phyloP scores from a whole-genome alignment of 2,329 filamentous ascomycete genomes.

The Calonectria pseudoreteaudii region DNA sequence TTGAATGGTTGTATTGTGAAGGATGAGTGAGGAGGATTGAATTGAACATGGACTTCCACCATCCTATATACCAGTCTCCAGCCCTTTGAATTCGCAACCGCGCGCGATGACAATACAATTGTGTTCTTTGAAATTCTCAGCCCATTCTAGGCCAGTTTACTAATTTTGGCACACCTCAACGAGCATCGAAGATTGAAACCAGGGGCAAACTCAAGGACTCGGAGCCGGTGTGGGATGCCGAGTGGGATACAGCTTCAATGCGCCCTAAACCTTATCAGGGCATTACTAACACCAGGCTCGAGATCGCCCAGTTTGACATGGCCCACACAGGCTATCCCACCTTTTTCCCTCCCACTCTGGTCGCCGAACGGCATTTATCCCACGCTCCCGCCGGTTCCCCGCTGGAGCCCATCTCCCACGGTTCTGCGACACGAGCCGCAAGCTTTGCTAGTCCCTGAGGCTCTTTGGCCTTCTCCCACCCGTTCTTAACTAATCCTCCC shows the following conservation, averaged over 20 bases:
- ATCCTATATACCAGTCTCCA: constrained; percentile 10
- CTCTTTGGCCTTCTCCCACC: neutral
- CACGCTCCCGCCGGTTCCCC: constrained; percentile 17
- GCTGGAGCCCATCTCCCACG: neutral
- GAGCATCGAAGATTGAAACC: neutral
- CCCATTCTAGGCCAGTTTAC: constrained; percentile 7
- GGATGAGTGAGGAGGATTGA: constrained; percentile 2
- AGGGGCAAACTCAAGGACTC: constrained; percentile 9
- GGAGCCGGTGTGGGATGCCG: constrained; percentile 30
- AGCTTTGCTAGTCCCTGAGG: neutral
- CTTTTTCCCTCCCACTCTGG: constrained; percentile 30
- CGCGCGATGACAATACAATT: neutral
- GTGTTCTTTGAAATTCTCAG: neutral
- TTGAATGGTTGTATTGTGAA: neutral
- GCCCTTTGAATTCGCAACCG: neutral
- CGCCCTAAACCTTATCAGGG: constrained; percentile 16
- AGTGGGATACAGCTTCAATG: neutral
- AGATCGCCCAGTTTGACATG: neutral
- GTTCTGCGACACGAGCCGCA: neutral
- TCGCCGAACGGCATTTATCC: constrained; percentile 35
- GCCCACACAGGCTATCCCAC: constrained; percentile 6
- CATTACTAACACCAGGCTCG: constrained; percentile 14
- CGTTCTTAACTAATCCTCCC: constrained; percentile 1
- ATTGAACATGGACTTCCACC: neutral
- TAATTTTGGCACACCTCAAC: neutral